Conservation (phyloP, 2,329 filamentous ascomycete genomes). For the Colletotrichum lini region DNA sequence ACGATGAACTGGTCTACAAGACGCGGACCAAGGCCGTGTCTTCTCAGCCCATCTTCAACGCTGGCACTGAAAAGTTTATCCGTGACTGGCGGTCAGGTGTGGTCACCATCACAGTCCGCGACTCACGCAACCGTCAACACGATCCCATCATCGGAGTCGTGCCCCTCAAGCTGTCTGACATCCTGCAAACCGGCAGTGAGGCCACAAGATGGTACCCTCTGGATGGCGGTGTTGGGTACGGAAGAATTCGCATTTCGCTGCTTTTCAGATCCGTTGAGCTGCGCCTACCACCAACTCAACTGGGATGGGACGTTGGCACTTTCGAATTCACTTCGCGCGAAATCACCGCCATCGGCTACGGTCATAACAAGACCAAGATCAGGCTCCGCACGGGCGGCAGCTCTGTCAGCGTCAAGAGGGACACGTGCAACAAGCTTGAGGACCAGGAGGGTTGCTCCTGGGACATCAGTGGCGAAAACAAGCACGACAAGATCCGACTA, state of each 20-base stretch:
- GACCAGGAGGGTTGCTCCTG: conserved; percentile 69
- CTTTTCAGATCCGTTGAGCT: conserved; percentile 93
- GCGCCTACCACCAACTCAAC: conserved; percentile 83
- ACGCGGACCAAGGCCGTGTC: conserved; percentile 95
- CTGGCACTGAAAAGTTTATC: conserved; percentile 92
- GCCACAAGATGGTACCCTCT: conserved; percentile 95
- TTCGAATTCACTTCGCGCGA: conserved; percentile 86
- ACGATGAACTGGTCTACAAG: conserved; percentile 91
- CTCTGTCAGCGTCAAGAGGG: conserved; percentile 76
- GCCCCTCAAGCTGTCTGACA: conserved; percentile 86
- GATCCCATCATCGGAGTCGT: conserved; percentile 96
- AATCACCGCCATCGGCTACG: conserved; percentile 76
- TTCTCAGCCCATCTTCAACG: conserved; percentile 97
- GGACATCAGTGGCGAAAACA: conserved; percentile 61
- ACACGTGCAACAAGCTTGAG: conserved; percentile 71
- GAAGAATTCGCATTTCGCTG: conserved; percentile 88
- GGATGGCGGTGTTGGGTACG: conserved; percentile 93
- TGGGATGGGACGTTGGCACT: conserved; percentile 96
- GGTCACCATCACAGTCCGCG: conserved; percentile 89
- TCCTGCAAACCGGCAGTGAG: conserved; percentile 90
- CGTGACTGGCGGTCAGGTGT: conserved; percentile 93
- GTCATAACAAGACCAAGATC: conserved; percentile 79
- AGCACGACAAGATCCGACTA: conserved; percentile 72
- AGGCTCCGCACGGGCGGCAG: conserved; percentile 88
- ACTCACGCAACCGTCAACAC: conserved; percentile 90